Evolutionary conservation across 73 alveolate species (phyloP), one percentile per base, ranked within the genome.

Genomic region (Durusdinium trenchii): DNA sequence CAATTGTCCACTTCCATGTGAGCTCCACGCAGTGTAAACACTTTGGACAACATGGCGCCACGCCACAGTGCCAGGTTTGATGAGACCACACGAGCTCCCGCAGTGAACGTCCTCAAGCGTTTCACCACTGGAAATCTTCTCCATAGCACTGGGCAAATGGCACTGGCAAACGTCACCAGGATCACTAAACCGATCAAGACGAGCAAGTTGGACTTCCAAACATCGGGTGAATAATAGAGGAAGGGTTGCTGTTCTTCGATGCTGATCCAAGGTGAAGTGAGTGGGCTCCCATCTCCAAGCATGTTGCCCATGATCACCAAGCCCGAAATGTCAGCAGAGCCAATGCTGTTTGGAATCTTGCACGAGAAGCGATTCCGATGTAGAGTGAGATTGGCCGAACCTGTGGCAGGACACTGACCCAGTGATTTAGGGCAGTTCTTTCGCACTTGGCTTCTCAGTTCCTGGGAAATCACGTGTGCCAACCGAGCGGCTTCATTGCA

Each of bases 291-390:
- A 89, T 62, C 51, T 38, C 96, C 96, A 28, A 89, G 67, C 96
- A 89, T 89, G 42, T 89, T 89, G 40, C 96, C 96, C 96, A 89
- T 89, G 71, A 89, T 71, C n/a, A 51, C 85, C n/a, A n/a, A n/a
- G n/a, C n/a, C n/a, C n/a, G n/a, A n/a, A n/a, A 62, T 73, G 14
- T 36, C 6, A 69, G 38, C 52, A 40, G 38, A 38, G 26, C n/a
- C 52, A 42, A 16, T 50, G 61, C 64, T 54, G 32, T 42, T 62
- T 40, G 86, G 96, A n/a, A 89, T 50, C 36, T 36, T 71, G 43
- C 96, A 89, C 35, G 96, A 62, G 75, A 89, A 89, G 36, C 96
- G 96, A 26, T 89, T 89, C 73, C 64, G 96, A 32, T 89, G 96
- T 40, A 89, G 50, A 3, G 96, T 89, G 30, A 36, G n/a, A n/a